Evolutionary conservation across 441 rosid species (phyloP).

Genomic region (Kokia cookei): DNA sequence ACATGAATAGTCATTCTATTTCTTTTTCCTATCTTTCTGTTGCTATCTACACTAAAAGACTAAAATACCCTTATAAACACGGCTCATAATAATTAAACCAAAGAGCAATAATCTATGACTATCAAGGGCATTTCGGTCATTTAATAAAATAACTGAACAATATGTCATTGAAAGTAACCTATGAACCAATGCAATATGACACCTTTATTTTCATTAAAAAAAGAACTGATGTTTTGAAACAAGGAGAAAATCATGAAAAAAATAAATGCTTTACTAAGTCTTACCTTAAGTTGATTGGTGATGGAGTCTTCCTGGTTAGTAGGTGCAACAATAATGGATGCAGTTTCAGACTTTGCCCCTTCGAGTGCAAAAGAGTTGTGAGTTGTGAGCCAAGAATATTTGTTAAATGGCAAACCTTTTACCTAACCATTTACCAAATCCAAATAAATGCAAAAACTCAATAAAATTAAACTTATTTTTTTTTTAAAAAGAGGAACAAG

Average conservation of each 20-base stretch:
- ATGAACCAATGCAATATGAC: neutral
- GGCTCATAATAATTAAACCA: neutral
- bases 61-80: neutral
- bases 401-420: constrained; percentile 77
- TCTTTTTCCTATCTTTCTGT: neutral
- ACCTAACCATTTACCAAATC: constrained; percentile 52
- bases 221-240: neutral
- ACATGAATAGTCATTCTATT: too few species aligned
- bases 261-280: neutral
- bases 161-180: too few species aligned
- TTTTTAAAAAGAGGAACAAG: neutral
- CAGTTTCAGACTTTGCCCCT: constrained; percentile 43
- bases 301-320: constrained; percentile 84
- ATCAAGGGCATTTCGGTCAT: neutral
- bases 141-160: neutral
- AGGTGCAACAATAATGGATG: constrained; percentile 41
- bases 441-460: neutral
- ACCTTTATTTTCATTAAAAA: neutral
- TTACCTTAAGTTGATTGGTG: constrained; percentile 74
- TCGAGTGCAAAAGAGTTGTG: constrained; percentile 70
- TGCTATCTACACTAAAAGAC: neutral
- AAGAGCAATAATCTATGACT: neutral
- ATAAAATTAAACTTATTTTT: neutral
- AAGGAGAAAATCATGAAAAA: neutral
- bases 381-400: constrained; percentile 85